Conservation (phyloP, 2,329 filamentous ascomycete species). For the Alternaria ethzedia region DNA sequence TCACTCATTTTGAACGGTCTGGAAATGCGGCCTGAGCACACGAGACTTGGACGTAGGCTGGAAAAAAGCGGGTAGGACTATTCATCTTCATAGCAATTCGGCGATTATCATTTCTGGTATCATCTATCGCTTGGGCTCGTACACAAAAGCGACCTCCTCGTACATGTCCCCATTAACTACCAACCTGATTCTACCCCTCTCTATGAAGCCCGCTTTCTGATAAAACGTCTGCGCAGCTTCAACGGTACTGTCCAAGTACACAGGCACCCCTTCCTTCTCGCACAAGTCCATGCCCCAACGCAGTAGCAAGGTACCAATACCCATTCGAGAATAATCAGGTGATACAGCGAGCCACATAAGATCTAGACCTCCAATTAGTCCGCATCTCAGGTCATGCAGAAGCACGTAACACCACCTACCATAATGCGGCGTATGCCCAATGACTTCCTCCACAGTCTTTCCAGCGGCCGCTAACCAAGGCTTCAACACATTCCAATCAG, state of each 20-base stretch:
- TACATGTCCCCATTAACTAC: conserved; percentile 1
- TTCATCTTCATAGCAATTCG: neutral
- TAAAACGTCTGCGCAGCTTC: conserved; percentile 8
- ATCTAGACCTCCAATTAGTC: neutral
- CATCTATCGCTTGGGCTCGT: neutral
- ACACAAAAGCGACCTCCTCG: conserved; percentile 12
- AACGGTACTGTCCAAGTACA: conserved; percentile 9
- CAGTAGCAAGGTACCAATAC: conserved; percentile 5
- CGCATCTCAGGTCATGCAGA: neutral
- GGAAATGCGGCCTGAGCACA: neutral
- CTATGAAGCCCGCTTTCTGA: conserved; percentile 6
- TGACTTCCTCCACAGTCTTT: neutral
- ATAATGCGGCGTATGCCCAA: conserved; percentile 9
- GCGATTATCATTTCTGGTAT: neutral
- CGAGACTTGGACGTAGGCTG: neutral
- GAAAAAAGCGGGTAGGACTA: neutral
- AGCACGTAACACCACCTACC: neutral
- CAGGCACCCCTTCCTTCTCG: neutral
- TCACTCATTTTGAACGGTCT: neutral
- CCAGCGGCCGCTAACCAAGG: conserved; percentile 7
- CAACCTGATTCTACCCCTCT: conserved; percentile 8
- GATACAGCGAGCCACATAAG: conserved; percentile 13
- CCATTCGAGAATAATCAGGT: conserved; percentile 2
- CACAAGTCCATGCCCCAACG: conserved; percentile 8
- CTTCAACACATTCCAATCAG: conserved; percentile 7